These are phyloP conservation scores for Sporodiniella umbellata DNA, from an alignment of 371 early-diverging fungal species.

Conservation along the genomic window DNA sequence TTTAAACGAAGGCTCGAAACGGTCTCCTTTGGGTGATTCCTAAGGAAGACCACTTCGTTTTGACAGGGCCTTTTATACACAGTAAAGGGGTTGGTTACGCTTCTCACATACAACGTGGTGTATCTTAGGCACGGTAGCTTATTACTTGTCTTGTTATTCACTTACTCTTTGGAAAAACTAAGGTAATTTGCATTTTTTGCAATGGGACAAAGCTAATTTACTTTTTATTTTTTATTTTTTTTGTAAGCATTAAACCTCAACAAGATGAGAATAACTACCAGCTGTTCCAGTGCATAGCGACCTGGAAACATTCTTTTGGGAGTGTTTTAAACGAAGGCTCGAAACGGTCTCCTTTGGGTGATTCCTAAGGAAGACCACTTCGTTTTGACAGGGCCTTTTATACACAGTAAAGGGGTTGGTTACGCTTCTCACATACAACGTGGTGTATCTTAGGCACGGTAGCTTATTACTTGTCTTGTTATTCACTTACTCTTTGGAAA, in stretches of 20 bases:
- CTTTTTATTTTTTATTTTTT: no score
- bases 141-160: no score
- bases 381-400: conserved; percentile 11
- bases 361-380: conserved; percentile 10
- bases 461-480: no score
- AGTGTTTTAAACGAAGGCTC: conserved; percentile 10
- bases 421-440: conserved; percentile 5
- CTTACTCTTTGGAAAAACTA: no score
- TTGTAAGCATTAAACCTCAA: no score
- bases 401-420: conserved; percentile 7
- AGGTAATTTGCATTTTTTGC: no score
- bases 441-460: no score
- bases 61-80: conserved; percentile 11
- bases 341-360: conserved; percentile 1
- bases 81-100: conserved; percentile 7
- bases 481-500: no score
- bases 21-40: conserved; percentile 1
- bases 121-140: no score
- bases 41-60: conserved; percentile 10
- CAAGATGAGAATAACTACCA: conserved; percentile 8
- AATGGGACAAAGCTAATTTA: no score
- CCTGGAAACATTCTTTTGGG: conserved; percentile 3
- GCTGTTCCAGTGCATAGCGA: conserved; percentile 13
- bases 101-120: conserved; percentile 1
- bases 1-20: conserved; percentile 10